A percentile compares a stretch with the other conserved stretches of the same genome.
phyloP scores from a whole-genome alignment of 371 early-diverging fungal species.

The Mucor racemosus region DNA sequence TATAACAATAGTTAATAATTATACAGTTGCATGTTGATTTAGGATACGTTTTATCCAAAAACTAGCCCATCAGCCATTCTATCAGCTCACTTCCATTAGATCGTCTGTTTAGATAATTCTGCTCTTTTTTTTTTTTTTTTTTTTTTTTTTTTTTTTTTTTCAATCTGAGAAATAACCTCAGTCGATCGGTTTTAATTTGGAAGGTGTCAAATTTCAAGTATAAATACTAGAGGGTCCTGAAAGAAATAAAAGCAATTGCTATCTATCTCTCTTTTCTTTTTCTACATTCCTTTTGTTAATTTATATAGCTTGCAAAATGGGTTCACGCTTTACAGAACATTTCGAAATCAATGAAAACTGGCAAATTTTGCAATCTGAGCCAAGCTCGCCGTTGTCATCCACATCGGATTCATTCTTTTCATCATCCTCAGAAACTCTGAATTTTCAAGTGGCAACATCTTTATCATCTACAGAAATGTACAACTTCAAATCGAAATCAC shows the following conservation, averaged over 20 bases:
- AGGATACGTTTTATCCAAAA: no score
- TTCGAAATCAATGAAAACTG: constrained; percentile 18
- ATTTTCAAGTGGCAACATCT: neutral
- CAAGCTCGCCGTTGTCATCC: neutral
- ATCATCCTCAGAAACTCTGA: neutral
- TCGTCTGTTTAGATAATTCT: neutral
- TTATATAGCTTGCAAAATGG: constrained; percentile 3
- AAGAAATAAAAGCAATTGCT: no score
- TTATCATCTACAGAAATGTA: neutral
- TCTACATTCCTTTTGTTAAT: neutral
- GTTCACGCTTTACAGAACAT: constrained; percentile 30
- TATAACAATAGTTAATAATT: no score
- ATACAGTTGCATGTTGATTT: no score
- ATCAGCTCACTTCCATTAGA: neutral
- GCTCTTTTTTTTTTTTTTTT: neutral
- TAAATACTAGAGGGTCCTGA: neutral
- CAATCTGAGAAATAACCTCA: neutral
- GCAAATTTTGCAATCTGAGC: constrained; percentile 5
- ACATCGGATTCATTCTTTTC: neutral
- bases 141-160: neutral
- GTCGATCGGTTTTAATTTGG: neutral
- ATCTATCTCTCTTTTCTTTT: neutral
- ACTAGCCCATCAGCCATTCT: no score
- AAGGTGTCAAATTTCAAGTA: neutral
- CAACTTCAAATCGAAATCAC: neutral